Base-by-base conservation (phyloP, 257 asterid genomes). In the Avicennia marina region DNA sequence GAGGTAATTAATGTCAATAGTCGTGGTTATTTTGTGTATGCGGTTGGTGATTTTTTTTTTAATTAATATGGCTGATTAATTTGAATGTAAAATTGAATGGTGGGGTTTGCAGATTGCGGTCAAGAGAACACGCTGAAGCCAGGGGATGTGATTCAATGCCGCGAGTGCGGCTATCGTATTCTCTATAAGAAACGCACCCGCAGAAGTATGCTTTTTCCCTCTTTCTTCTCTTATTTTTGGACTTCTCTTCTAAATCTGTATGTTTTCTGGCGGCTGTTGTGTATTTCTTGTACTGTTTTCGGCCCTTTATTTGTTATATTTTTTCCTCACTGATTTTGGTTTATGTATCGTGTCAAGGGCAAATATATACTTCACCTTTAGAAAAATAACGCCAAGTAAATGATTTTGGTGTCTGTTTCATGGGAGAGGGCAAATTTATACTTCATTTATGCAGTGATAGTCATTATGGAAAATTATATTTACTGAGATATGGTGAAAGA, bases 181-280 rank as follows among this genome's bases (percentile, higher is more conserved):
- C 86, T 89, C 24, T 89, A 89, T 84, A 89, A 89, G 91, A 89
- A 89, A 60, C 91, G 97, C 15, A 86, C 94, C 44, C 95, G 94
- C 69, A 68, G 93, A 78, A 86, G 94, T 78, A 81, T n/a, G n/a
- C 46, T 18, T 16, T 54, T 9, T 50, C 5, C 11, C 11, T 19
- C 13, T 12, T 12, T 16, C 11, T 33, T n/a, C 4, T 22, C n/a
- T n/a, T n/a, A n/a, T 15, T 1, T 16, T 9, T 4, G 34, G 9
- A 7, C 4, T 36, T 33, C 19, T 26, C 18, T 2, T 36, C 11
- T 26, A 39, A 19, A 47, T 34, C 3, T 7, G 8, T 13, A 39
- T 26, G 9, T 10, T 27, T 29, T 2, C 5, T n/a, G n/a, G n/a
- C 6, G 46, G 41, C 1, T n/a, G 21, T 20, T 18, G 18, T 47